Evolutionary conservation across 2,329 filamentous ascomycete genomes (phyloP), one percentile per base, ranked within the genome.

Genomic region (Didymella pomorum): DNA sequence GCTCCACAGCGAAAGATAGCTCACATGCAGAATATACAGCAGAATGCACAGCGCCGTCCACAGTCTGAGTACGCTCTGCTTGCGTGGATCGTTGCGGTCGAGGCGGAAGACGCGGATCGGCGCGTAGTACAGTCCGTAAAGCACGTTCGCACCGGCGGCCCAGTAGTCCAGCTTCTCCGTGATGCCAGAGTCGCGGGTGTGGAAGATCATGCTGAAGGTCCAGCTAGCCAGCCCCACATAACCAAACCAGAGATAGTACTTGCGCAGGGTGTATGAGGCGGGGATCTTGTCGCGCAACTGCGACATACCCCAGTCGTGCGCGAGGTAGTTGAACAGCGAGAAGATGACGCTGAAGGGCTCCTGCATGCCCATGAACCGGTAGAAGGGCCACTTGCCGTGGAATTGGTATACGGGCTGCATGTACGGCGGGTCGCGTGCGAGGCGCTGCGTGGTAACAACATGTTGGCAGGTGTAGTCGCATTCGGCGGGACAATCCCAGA

Each of bases 401-500:
- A 93, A 99, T 80, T 99, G 95, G 56, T 94, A 89, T 48, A 97
- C 79, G 11, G 88, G 85, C 28, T 87, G 77, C 62, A 86, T 80
- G 81, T 88, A 87, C 0, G 86, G 86, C 31, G 86, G 85, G 60
- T 87, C 84, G 62, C 85, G 81, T 25, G 85, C 81, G 65, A 93
- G 79, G 63, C 94, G 92, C 58, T 80, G 80, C 68, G 86, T 79
- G 56, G 95, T 98, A 60, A 96, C 84, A 76, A 97, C 89, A 83
- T 96, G 94, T 78, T 99, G 95, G 83, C 95, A 99, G 61, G 91
- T 89, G 82, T 99, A 96, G 82, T 99, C 93, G 87, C 95, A 99
- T 85, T 99, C 94, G 73, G 90, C 84, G 61, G 90, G 86, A 80
- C 95, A 99, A 75, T 87, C 88, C 95, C 95, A 99, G 76, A 97